phyloP scores from a whole-genome alignment of 495 filamentous ascomycete species.

The Collariella sp. region DNA sequence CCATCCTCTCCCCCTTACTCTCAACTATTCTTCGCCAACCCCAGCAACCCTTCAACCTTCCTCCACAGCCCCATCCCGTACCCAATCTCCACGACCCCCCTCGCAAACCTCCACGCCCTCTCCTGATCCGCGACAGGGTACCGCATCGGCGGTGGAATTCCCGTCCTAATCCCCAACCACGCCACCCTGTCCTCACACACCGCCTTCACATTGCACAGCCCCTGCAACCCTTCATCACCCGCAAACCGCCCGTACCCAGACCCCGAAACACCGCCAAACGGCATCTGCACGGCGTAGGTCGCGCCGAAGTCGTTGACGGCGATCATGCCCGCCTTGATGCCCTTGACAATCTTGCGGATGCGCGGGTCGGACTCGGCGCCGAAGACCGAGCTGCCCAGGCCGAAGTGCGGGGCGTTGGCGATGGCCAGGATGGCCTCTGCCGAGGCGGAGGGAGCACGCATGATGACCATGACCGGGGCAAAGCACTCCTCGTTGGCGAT shows the following conservation, averaged over 20 bases:
- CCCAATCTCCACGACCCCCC: slow-evolving; percentile 46
- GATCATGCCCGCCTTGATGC: slow-evolving; percentile 79
- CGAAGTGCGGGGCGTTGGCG: slow-evolving; percentile 70
- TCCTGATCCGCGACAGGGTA: slow-evolving; percentile 62
- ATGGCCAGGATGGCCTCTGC: slow-evolving; percentile 56
- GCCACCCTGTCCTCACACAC: slow-evolving; percentile 68
- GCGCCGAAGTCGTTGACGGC: slow-evolving; percentile 89
- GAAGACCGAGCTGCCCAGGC: slow-evolving; percentile 77
- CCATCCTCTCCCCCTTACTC: neutral
- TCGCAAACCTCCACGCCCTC: slow-evolving; percentile 48
- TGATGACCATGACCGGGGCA: slow-evolving; percentile 77
- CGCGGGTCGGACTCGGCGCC: slow-evolving; percentile 45
- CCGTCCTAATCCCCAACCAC: slow-evolving; percentile 54
- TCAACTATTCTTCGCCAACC: slow-evolving; percentile 36
- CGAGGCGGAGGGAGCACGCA: slow-evolving; percentile 49
- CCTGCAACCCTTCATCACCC: slow-evolving; percentile 77
- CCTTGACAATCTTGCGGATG: slow-evolving; percentile 45
- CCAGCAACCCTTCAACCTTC: slow-evolving; percentile 34
- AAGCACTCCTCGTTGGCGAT: slow-evolving; percentile 90
- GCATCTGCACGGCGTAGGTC: slow-evolving; percentile 85
- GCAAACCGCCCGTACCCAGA: slow-evolving; percentile 92
- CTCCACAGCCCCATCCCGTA: slow-evolving; percentile 36
- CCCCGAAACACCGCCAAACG: slow-evolving; percentile 81
- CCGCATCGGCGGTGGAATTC: slow-evolving; percentile 67
- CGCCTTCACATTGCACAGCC: slow-evolving; percentile 76